Percentiles rank a stretch among this genome's conserved stretches.
Evolutionary conservation across 1,284 basidiomycete genomes (phyloP).

Genomic region (Cystobasidium pallidum): DNA sequence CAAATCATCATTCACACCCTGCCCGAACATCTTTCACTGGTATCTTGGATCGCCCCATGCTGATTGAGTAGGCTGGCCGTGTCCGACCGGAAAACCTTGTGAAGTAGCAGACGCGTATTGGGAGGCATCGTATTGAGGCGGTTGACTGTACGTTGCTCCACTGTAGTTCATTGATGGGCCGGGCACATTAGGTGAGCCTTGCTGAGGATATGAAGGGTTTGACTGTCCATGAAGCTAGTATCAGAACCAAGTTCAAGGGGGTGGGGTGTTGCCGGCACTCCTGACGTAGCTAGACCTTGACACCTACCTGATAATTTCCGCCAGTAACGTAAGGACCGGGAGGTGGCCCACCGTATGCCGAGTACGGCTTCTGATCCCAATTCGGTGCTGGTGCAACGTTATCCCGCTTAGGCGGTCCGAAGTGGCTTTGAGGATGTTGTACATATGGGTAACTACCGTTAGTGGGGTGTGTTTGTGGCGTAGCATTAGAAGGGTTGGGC

Average conservation of each 20-base stretch:
- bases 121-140: constrained; percentile 6
- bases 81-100: not conserved
- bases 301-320: constrained; percentile 3
- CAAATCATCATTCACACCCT: no score
- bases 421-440: constrained; percentile 14
- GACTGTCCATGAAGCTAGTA: not conserved
- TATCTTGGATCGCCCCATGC: constrained; percentile 20
- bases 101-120: not conserved
- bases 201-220: not conserved
- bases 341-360: constrained; percentile 2
- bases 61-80: not conserved
- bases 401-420: not conserved
- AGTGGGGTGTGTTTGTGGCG: constrained; percentile 3
- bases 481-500: not conserved
- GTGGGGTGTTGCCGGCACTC: no score
- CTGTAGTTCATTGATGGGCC: not conserved
- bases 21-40: no score
- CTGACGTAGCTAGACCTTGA: no score
- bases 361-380: constrained; percentile 13
- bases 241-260: not conserved
- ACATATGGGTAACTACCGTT: not conserved
- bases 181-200: no score
- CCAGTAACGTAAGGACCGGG: not conserved
- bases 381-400: constrained; percentile 3
- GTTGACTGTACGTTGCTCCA: constrained; percentile 3